phyloP scores from a whole-genome alignment of 2,329 filamentous ascomycete species.

The Phyllosticta citrichinensis region DNA sequence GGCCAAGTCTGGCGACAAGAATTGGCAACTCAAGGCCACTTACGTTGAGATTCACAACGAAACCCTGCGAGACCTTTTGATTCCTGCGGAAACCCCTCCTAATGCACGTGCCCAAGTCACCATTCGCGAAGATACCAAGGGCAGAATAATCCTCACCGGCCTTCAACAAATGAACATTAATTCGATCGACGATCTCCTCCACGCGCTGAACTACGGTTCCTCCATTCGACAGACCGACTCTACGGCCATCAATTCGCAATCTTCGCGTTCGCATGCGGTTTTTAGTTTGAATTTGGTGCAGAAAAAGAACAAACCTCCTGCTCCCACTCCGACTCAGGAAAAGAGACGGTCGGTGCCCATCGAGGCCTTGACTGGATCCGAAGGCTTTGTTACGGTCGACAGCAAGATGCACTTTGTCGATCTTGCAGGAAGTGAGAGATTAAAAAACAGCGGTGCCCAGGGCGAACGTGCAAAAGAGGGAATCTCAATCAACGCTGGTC shows the following conservation, averaged over 20 bases:
- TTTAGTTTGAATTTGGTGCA: constrained; percentile 92
- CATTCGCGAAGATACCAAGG: constrained; percentile 89
- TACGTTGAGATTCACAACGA: constrained; percentile 98
- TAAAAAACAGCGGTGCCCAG: constrained; percentile 95
- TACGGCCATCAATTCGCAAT: constrained; percentile 94
- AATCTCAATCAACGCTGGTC: constrained; percentile 94
- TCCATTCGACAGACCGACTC: constrained; percentile 92
- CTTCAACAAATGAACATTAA: constrained; percentile 81
- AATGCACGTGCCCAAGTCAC: constrained; percentile 70
- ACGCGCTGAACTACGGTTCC: constrained; percentile 84
- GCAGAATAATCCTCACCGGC: constrained; percentile 87
- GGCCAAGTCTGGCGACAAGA: constrained; percentile 51
- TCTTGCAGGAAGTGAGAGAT: constrained; percentile 86
- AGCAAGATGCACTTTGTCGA: constrained; percentile 99
- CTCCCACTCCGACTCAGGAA: constrained; percentile 48
- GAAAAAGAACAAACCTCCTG: constrained; percentile 51
- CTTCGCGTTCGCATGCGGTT: constrained; percentile 92
- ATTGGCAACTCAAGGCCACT: constrained; percentile 86
- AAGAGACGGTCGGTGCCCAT: constrained; percentile 82
- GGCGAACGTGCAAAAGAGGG: constrained; percentile 91
- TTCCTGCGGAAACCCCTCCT: constrained; percentile 60
- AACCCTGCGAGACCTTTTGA: constrained; percentile 77
- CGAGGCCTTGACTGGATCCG: constrained; percentile 60
- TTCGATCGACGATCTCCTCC: constrained; percentile 82
- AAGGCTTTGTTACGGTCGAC: constrained; percentile 71